Percentiles rank a stretch among this genome's conserved stretches.
Conservation (phyloP, 306 rosid genomes). For the Glycine soja region DNA sequence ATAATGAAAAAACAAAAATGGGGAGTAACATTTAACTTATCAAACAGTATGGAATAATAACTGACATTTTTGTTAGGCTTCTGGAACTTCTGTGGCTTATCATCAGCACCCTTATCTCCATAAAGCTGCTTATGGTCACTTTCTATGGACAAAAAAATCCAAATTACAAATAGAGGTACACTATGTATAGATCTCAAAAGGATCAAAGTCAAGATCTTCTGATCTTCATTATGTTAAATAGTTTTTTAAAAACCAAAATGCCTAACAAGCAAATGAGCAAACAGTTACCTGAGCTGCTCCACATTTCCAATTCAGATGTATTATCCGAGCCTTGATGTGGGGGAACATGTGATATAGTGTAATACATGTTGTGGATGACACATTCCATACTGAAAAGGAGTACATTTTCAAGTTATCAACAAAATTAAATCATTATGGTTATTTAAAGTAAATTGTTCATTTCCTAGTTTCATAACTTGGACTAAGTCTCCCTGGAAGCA, state of each 20-base stretch:
- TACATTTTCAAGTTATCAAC: conserved; percentile 31
- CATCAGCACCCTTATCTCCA: conserved; percentile 55
- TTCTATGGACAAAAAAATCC: conserved; percentile 48
- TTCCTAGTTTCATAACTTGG: conserved; percentile 23
- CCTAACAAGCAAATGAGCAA: conserved; percentile 23
- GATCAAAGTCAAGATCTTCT: conserved; percentile 24
- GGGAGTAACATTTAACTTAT: conserved; percentile 32
- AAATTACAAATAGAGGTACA: conserved; percentile 41
- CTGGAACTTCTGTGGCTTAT: conserved; percentile 56
- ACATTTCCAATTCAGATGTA: conserved; percentile 67
- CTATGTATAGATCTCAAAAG: conserved; percentile 10
- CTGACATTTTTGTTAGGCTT: conserved; percentile 59
- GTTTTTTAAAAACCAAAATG: not conserved
- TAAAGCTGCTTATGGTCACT: conserved; percentile 54
- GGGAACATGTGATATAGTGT: conserved; percentile 61
- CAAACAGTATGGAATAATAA: conserved; percentile 31
- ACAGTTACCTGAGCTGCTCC: conserved; percentile 75
- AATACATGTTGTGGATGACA: conserved; percentile 62
- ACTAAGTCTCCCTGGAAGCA: not conserved
- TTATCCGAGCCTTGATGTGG: conserved; percentile 59
- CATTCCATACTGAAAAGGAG: conserved; percentile 64
- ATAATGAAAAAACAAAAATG: not conserved
- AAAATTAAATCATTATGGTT: conserved; percentile 10
- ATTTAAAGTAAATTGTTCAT: conserved; percentile 30
- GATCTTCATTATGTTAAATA: conserved; percentile 28